A percentile compares a stretch with the other conserved stretches of the same genome.
Conservation (phyloP, 345 rosid genomes). For the Camelina neglecta region DNA sequence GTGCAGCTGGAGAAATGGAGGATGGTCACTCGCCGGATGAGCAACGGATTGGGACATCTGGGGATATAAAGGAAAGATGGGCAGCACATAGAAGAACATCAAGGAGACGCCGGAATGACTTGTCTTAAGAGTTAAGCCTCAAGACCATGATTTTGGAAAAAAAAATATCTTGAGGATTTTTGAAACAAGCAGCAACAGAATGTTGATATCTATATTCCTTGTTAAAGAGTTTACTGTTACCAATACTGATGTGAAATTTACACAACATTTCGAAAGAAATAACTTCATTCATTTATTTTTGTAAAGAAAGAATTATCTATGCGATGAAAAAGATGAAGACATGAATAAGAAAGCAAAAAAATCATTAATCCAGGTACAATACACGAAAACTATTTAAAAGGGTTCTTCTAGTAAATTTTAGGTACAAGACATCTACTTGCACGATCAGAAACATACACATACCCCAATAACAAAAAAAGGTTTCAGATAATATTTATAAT, state of each 20-base stretch:
- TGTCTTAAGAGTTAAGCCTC: neutral
- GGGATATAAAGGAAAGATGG: slow-evolving; percentile 83
- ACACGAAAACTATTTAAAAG: slow-evolving; percentile 27
- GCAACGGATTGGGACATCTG: slow-evolving; percentile 20
- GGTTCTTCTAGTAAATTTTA: slow-evolving; percentile 26
- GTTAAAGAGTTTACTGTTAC: neutral
- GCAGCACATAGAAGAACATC: slow-evolving; percentile 57
- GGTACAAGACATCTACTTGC: slow-evolving; percentile 37
- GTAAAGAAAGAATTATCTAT: neutral
- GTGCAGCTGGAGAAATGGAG: slow-evolving; percentile 31
- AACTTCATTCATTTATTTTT: neutral
- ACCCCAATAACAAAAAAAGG: slow-evolving; percentile 16
- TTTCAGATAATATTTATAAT: slow-evolving; percentile 22
- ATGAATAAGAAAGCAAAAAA: neutral
- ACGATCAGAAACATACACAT: slow-evolving; percentile 31
- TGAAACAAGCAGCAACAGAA: neutral
- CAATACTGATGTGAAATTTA: neutral
- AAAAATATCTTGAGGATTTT: neutral
- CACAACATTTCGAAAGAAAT: neutral
- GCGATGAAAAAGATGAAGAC: neutral
- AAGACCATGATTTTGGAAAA: slow-evolving; percentile 5
- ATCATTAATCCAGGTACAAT: slow-evolving; percentile 13
- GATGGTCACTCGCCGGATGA: slow-evolving; percentile 34
- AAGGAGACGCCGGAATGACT: slow-evolving; percentile 44
- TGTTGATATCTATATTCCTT: neutral